Conservation (phyloP, 495 filamentous ascomycete species). For the Aspergillus ellipticus region DNA sequence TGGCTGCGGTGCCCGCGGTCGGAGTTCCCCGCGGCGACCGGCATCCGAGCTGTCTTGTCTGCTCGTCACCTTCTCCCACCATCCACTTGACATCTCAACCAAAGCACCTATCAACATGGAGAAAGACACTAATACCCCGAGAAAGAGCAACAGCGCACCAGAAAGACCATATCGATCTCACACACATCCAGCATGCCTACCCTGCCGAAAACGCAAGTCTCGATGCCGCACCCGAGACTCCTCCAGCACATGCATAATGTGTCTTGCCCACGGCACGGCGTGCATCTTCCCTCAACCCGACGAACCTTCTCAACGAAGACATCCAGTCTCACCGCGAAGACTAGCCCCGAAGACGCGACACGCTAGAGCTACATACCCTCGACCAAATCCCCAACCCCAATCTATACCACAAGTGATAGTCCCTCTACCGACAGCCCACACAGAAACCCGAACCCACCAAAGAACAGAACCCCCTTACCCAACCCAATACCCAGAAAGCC, state of each 20-base stretch:
- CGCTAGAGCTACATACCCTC: background rate
- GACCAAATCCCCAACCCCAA: background rate
- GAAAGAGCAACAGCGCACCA: background rate
- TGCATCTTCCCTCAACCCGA: constrained; percentile 22
- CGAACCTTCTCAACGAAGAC: constrained; percentile 1
- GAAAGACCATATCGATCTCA: constrained; percentile 25
- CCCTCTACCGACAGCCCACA: background rate
- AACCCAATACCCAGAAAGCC: too few species aligned
- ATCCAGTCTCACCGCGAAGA: constrained; percentile 10
- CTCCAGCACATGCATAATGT: constrained; percentile 19
- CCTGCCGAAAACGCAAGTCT: constrained; percentile 28
- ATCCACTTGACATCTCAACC: background rate
- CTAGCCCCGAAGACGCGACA: constrained; percentile 3
- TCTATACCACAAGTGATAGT: background rate
- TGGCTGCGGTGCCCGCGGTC: too few species aligned
- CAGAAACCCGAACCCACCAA: background rate
- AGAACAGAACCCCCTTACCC: too few species aligned
- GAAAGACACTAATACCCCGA: background rate
- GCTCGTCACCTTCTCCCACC: too few species aligned
- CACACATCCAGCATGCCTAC: constrained; percentile 20
- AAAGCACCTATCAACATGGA: constrained; percentile 3
- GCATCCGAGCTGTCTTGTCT: too few species aligned
- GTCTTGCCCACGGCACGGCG: constrained; percentile 24
- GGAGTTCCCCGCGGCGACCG: too few species aligned
- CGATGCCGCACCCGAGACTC: constrained; percentile 17